Conservation (phyloP, 495 filamentous ascomycete species). For the Aspergillus nanangensis region DNA sequence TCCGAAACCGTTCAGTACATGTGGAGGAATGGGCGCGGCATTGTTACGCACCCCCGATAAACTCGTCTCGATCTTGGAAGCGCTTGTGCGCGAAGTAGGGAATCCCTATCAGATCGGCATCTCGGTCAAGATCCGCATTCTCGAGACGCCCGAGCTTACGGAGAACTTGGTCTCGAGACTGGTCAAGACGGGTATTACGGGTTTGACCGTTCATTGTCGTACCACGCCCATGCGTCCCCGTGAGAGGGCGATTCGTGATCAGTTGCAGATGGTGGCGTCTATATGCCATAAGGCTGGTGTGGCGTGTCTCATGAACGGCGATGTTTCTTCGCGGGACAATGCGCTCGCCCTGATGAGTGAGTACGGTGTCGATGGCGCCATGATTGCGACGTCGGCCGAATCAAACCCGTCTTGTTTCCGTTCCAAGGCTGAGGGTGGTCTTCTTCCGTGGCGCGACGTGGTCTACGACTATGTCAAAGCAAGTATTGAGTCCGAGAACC, state of each 20-base stretch:
- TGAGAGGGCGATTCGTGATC: slow-evolving; percentile 79
- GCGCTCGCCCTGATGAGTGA: slow-evolving; percentile 64
- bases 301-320: slow-evolving; percentile 91
- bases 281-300: slow-evolving; percentile 80
- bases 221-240: slow-evolving; percentile 93
- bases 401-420: slow-evolving; percentile 83
- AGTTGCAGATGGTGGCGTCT: slow-evolving; percentile 71
- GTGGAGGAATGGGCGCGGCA: slow-evolving; percentile 92
- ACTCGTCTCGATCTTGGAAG: slow-evolving; percentile 73
- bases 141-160: slow-evolving; percentile 71
- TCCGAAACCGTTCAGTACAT: slow-evolving; percentile 91
- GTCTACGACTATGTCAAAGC: slow-evolving; percentile 67
- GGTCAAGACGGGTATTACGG: slow-evolving; percentile 80
- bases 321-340: slow-evolving; percentile 68
- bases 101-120: slow-evolving; percentile 78
- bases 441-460: slow-evolving; percentile 68
- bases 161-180: slow-evolving; percentile 68
- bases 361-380: slow-evolving; percentile 84
- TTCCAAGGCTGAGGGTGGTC: slow-evolving; percentile 55
- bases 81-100: slow-evolving; percentile 73
- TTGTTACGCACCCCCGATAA: slow-evolving; percentile 77
- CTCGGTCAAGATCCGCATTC: slow-evolving; percentile 88
- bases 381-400: slow-evolving; percentile 94
- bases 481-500: slow-evolving; percentile 74
- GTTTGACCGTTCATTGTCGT: slow-evolving; percentile 89